Evolutionary conservation across 169 alveolate species (phyloP).

Genomic region (Babesia bigemina): DNA sequence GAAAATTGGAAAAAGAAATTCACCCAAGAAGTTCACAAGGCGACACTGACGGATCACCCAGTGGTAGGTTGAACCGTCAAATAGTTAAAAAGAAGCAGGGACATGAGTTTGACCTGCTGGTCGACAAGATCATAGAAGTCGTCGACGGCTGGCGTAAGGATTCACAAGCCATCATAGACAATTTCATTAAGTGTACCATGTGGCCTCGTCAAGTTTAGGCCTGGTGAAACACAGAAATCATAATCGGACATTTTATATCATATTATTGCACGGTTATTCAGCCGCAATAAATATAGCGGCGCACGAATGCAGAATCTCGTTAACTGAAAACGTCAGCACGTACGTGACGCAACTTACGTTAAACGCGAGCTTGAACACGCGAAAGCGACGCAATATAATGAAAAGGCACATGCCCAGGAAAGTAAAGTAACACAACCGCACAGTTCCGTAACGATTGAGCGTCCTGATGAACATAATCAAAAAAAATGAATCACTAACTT

Average conservation of each 20-base stretch:
- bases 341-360: conserved; percentile 15
- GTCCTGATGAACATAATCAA: conserved; percentile 15
- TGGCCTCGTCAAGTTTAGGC: conserved; percentile 4
- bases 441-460: conserved; percentile 65
- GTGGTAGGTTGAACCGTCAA: conserved; percentile 45
- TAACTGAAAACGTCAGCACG: neutral
- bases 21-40: conserved; percentile 84
- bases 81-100: conserved; percentile 24
- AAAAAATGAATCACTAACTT: conserved; percentile 6
- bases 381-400: conserved; percentile 56
- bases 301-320: conserved; percentile 5
- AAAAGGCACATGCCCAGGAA: conserved; percentile 50
- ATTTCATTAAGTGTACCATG: conserved; percentile 26
- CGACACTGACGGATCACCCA: conserved; percentile 85
- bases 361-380: conserved; percentile 33
- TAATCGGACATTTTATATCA: neutral
- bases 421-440: conserved; percentile 53
- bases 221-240: neutral
- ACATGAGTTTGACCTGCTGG: conserved; percentile 58
- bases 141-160: conserved; percentile 67
- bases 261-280: neutral
- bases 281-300: neutral
- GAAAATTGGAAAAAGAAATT: conserved; percentile 86
- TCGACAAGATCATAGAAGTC: conserved; percentile 46
- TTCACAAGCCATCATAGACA: conserved; percentile 51